Percentiles rank a stretch among this genome's conserved stretches.
These are phyloP conservation scores for Chaetomidium leptoderma DNA, from an alignment of 495 filamentous ascomycete species.

Conservation along the genomic window DNA sequence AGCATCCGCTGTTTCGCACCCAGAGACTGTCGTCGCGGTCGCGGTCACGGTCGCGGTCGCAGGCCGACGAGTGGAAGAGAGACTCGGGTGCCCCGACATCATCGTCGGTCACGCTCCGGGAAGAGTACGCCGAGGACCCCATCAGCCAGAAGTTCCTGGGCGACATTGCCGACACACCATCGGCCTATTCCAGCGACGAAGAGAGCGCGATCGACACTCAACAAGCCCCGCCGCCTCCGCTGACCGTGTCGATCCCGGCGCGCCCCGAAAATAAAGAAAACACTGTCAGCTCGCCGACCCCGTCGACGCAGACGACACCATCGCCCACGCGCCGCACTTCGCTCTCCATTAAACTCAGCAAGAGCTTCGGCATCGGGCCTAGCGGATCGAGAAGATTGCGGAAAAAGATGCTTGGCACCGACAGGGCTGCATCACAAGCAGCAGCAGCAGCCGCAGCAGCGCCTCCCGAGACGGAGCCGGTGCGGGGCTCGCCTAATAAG, in stretches of 20 bases:
- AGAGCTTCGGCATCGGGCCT: conserved; percentile 39
- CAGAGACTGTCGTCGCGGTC: conserved; percentile 23
- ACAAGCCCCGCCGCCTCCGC: conserved; percentile 30
- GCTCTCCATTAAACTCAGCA: conserved; percentile 28
- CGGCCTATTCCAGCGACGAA: conserved; percentile 21
- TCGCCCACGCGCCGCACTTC: conserved; percentile 23
- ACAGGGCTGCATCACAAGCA: conserved; percentile 21
- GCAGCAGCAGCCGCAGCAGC: no score
- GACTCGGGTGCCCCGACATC: conserved; percentile 53
- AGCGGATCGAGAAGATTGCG: conserved; percentile 27
- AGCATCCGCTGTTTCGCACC: conserved; percentile 46
- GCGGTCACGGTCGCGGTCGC: conserved; percentile 6
- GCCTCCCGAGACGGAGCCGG: conserved; percentile 9
- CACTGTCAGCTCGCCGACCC: conserved; percentile 13
- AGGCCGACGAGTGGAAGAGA: conserved; percentile 36
- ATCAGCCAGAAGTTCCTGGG: conserved; percentile 37
- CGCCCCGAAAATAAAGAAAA: not conserved
- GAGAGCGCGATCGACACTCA: not conserved
- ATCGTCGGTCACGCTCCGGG: conserved; percentile 45
- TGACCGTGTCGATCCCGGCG: conserved; percentile 19
- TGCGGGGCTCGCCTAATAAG: conserved; percentile 23
- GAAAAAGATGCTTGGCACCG: conserved; percentile 34
- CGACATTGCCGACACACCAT: conserved; percentile 24
- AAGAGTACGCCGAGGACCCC: conserved; percentile 38
- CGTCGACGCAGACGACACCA: conserved; percentile 11